Conservation (phyloP, 1,284 basidiomycete genomes). For the Mycena sp. region DNA sequence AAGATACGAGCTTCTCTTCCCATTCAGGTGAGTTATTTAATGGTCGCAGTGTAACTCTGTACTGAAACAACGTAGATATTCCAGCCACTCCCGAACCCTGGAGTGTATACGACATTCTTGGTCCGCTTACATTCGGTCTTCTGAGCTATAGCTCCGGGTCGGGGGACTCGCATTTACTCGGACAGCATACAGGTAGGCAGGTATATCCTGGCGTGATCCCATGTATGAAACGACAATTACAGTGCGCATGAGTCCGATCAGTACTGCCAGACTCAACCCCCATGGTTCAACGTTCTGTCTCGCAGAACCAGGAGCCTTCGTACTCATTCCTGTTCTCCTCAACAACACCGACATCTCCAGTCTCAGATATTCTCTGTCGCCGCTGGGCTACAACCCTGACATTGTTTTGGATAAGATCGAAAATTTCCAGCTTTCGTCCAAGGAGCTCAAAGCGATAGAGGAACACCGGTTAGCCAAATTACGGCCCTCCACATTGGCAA, state of each 20-base stretch:
- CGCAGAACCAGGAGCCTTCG: slow-evolving; percentile 61
- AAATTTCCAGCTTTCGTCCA: slow-evolving; percentile 65
- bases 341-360: slow-evolving; percentile 89
- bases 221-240: neutral
- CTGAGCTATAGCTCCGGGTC: slow-evolving; percentile 50
- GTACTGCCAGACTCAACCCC: slow-evolving; percentile 87
- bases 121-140: slow-evolving; percentile 60
- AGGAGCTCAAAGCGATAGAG: slow-evolving; percentile 76
- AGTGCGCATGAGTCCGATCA: slow-evolving; percentile 89
- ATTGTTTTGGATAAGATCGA: slow-evolving; percentile 57
- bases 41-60: neutral
- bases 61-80: slow-evolving; percentile 47
- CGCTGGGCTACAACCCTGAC: slow-evolving; percentile 67
- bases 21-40: slow-evolving; percentile 44
- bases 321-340: slow-evolving; percentile 84
- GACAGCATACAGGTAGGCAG: slow-evolving; percentile 74
- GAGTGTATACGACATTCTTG: slow-evolving; percentile 56
- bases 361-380: slow-evolving; percentile 82
- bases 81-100: slow-evolving; percentile 58
- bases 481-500: slow-evolving; percentile 56
- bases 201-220: neutral
- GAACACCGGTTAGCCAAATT: slow-evolving; percentile 63
- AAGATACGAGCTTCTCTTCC: slow-evolving; percentile 37
- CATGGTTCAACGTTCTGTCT: slow-evolving; percentile 75
- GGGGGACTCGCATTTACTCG: slow-evolving; percentile 76